Percentiles rank a stretch among this genome's conserved stretches.
These are phyloP conservation scores for Ambrosiella xylebori DNA, from an alignment of 2,329 filamentous ascomycete species.

Conservation along the genomic window DNA sequence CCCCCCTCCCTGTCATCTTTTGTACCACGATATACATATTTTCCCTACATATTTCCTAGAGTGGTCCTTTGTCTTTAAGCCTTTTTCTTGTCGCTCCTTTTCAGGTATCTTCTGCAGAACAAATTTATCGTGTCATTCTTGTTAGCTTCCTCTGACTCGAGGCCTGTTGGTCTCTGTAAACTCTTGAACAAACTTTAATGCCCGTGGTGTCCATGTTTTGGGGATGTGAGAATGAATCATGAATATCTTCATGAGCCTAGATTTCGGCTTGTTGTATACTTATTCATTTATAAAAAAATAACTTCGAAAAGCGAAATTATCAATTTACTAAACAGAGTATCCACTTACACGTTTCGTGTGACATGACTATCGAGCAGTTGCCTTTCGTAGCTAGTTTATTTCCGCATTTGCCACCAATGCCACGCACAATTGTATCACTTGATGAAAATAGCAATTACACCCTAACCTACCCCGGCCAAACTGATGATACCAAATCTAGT, in stretches of 20 bases:
- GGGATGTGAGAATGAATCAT: background rate
- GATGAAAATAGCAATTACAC: too few relatives aligned
- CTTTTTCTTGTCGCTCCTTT: background rate
- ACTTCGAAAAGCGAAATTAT: background rate
- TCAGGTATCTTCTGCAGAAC: conserved; percentile 1
- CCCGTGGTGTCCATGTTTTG: background rate
- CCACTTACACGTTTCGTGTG: background rate
- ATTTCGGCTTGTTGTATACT: background rate
- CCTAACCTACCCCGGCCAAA: too few relatives aligned
- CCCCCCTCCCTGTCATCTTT: background rate
- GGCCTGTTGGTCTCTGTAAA: background rate
- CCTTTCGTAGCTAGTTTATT: too few relatives aligned
- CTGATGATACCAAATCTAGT: background rate
- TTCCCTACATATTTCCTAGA: background rate
- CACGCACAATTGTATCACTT: too few relatives aligned
- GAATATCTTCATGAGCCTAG: background rate
- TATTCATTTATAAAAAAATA: background rate
- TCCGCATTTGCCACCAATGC: too few relatives aligned
- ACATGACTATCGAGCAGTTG: too few relatives aligned
- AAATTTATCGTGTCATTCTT: conserved; percentile 5
- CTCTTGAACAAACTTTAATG: background rate
- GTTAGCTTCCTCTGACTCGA: background rate
- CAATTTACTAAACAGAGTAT: background rate
- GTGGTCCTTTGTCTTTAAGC: conserved; percentile 3
- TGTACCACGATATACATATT: conserved; percentile 2